Conservation (phyloP, 192 early-diverging fungal species). For the Coemansia sp. region DNA sequence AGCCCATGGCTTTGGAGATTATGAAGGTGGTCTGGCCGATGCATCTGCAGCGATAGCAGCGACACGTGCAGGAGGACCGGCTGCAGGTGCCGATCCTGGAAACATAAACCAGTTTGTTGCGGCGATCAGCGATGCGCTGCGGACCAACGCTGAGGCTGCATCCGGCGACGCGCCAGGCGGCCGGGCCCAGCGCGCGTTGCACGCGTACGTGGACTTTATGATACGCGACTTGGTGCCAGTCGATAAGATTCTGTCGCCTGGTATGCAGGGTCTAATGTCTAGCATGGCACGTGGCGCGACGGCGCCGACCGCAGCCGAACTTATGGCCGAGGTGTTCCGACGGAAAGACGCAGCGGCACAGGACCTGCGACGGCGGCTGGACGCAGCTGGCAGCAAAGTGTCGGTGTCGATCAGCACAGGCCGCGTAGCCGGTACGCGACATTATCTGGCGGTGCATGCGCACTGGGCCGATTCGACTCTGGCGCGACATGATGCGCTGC, state of each 20-base stretch:
- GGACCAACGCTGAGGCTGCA: conserved; percentile 16
- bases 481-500: conserved; percentile 37
- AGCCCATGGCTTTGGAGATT: conserved; percentile 1
- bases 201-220: conserved; percentile 45
- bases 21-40: neutral
- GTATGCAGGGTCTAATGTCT: conserved; percentile 44
- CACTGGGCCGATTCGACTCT: conserved; percentile 42
- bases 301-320: conserved; percentile 22
- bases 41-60: neutral
- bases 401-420: conserved; percentile 45
- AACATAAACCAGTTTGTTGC: conserved; percentile 36
- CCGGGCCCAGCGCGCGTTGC: conserved; percentile 22
- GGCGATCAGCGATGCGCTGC: conserved; percentile 39
- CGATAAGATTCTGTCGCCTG: conserved; percentile 39
- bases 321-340: conserved; percentile 32
- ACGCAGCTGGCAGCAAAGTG: conserved; percentile 19
- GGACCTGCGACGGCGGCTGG: conserved; percentile 23
- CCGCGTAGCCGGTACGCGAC: conserved; percentile 13
- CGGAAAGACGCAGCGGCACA: conserved; percentile 12
- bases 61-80: neutral
- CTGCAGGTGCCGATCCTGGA: conserved; percentile 12
- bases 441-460: conserved; percentile 38
- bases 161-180: neutral
- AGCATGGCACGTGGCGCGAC: conserved; percentile 21
- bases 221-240: conserved; percentile 45